Percentiles rank a stretch among this genome's conserved stretches.
Evolutionary conservation across 768 basidiomycete species (phyloP).

Genomic region (Suillus subluteus): DNA sequence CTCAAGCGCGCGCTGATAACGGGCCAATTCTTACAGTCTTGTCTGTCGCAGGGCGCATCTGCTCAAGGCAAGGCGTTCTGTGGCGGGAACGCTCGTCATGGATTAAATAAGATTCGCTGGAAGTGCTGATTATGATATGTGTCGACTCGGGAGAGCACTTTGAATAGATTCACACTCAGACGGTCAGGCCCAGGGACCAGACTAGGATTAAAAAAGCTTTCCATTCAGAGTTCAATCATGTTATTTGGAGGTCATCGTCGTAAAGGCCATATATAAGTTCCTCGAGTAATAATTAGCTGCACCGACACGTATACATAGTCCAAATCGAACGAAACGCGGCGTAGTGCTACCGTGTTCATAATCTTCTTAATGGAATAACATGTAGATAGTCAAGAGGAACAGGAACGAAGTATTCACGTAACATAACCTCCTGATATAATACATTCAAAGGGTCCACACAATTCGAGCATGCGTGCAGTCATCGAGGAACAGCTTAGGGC

Average conservation of each 20-base stretch:
- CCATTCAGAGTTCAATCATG: not conserved
- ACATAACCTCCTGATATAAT: not conserved
- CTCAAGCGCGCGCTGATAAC: constrained; percentile 1
- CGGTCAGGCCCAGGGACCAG: not conserved
- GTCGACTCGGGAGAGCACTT: not conserved
- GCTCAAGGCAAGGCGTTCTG: not conserved
- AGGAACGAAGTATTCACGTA: constrained; percentile 6
- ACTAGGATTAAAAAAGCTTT: not conserved
- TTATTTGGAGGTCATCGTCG: not conserved
- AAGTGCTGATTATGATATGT: not conserved
- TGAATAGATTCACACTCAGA: constrained; percentile 9
- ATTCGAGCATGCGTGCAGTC: not conserved
- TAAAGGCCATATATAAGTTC: not conserved
- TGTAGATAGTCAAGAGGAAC: not conserved
- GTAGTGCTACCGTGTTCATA: not conserved
- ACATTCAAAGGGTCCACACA: not conserved
- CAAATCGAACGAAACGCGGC: not conserved
- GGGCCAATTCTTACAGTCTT: not conserved
- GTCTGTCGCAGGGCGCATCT: not conserved
- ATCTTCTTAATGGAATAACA: not conserved
- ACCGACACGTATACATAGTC: not conserved
- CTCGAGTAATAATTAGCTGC: too few relatives aligned
- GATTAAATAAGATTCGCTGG: not conserved
- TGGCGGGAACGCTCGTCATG: not conserved
- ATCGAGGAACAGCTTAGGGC: not conserved